Base-by-base conservation (phyloP, 1,284 basidiomycete species). In the Violaceomyces palustris region DNA sequence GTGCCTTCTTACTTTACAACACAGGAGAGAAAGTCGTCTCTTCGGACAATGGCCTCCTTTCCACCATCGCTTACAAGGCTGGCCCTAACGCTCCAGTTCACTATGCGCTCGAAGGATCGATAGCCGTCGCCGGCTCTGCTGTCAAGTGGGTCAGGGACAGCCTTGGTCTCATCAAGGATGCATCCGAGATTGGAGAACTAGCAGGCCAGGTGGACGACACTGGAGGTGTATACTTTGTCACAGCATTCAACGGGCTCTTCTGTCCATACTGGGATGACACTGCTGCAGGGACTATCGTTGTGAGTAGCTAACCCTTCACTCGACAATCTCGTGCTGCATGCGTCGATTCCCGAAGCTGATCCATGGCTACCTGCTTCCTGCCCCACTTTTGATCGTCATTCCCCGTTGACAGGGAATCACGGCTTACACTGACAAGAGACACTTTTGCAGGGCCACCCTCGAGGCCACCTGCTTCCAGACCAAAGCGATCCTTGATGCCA, bases 201-300 rank as follows among this genome's bases (percentile, higher is more conserved):
- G 92, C 90, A 1, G 82, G 80, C 5, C 80, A 83, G 33, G 89
- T 86, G 32, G 76, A 82, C 14, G 82, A 86, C 67, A 86, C 88
- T 0, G 92, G 87, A 33, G 93, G 93, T n/a, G 80, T 96, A 27
- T 96, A 90, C 78, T 98, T 98, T 69, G 93, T 98, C 29, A 93
- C 93, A 1, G 92, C 88, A 8, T 94, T 97, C 78, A 86, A 85
- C 42, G 92, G 91, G 50, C 79, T 96, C 26, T 81, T 93, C 32
- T 89, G 88, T 14, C 75, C 75, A 1, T 88, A 90, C 74, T 93
- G 90, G 90, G 90, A 93, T 72, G 82, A 88, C 34, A 81, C 82
- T 17, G 89, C 89, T 14, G 84, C 83, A 10, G 89, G 88, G 1
- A 76, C 87, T 23, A 79, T 94, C 38, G 89, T 92, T 42, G 88